A percentile compares a stretch with the other conserved stretches of the same genome.
Conservation (phyloP, 164 flowering plant species). For the Nelumbo lutea region DNA sequence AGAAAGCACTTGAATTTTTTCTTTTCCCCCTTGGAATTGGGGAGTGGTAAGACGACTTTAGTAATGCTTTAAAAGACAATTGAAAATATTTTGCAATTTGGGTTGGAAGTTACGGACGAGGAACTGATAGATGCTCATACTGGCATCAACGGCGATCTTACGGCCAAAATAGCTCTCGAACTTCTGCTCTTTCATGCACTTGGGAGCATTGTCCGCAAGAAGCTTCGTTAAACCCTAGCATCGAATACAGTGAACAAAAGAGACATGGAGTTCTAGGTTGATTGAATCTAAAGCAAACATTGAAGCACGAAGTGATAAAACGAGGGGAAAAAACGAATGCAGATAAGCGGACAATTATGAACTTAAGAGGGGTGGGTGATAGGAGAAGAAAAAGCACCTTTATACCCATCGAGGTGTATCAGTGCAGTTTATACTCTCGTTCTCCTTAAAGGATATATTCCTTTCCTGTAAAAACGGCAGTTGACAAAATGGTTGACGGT, state of each 20-base stretch:
- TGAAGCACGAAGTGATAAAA: neutral
- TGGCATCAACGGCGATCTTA: slow-evolving; percentile 89
- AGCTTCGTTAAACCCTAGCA: slow-evolving; percentile 96
- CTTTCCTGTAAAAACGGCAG: no score
- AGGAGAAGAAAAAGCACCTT: neutral
- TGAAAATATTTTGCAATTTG: neutral
- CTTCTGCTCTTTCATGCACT: slow-evolving; percentile 85
- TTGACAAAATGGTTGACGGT: no score
- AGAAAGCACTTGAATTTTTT: no score
- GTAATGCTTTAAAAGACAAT: neutral
- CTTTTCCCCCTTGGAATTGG: no score
- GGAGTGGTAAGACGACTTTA: no score
- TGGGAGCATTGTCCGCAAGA: slow-evolving; percentile 88
- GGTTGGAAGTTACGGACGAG: slow-evolving; percentile 39
- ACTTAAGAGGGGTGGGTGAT: neutral
- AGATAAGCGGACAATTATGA: no score
- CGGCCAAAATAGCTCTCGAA: slow-evolving; percentile 91
- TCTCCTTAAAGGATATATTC: no score
- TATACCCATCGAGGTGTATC: neutral
- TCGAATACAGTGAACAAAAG: neutral
- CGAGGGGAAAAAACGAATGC: no score
- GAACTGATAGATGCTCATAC: slow-evolving; percentile 99
- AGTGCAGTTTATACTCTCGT: no score
- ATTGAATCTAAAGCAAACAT: neutral
- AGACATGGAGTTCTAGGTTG: neutral